Base-by-base conservation (phyloP, 2,329 filamentous ascomycete species). In the Monilinia polystroma region DNA sequence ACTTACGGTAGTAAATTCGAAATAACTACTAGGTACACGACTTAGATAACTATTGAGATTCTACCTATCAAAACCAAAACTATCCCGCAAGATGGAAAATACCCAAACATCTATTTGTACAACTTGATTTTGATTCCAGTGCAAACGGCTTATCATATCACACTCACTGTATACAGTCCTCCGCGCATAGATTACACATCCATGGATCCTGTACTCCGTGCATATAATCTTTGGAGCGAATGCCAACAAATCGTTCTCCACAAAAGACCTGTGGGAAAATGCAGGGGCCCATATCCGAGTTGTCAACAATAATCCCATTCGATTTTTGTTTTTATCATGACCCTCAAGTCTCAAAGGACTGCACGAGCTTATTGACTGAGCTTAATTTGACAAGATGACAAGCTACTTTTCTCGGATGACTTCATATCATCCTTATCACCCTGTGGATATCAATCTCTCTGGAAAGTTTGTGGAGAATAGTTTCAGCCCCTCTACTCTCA, bases 371-470 rank as follows among this genome's bases (percentile, higher is more conserved):
- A 49, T 23, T 26, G 35, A 38, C 56, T 35, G 11, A 56, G 35
- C 26, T 64, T 35, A 12, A 56, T 23, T 38, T 16, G 23, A 32
- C 45, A 49, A 49, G 29, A 65, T 57, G 53, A 51, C 54, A 16
- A 58, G 54, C 38, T 58, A 58, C 18, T 58, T 58, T 38, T 47
- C 54, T 51, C 58, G 56, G 11, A 68, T 47, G 54, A 54, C 62
- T 10, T 23, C 43, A 62, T 32, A 64, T 12, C 73, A 76, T 66
- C 74, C 74, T 2, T 76, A 72, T 51, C 74, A 70, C 51, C 74
- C 74, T 10, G 43, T 68, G 47, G 69, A 64, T 18, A 56, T 74
- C 12, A 26, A 59, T 4, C 71, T 76, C 35, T 71, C 73, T 2
- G 71, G 71, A n/a, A 66, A 38, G 16, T 76, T 69, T 59, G 60